Percentiles rank a stretch among this genome's conserved stretches.
phyloP scores from a whole-genome alignment of 176 grass and related monocot species.

The Coix lacrymajobi region DNA sequence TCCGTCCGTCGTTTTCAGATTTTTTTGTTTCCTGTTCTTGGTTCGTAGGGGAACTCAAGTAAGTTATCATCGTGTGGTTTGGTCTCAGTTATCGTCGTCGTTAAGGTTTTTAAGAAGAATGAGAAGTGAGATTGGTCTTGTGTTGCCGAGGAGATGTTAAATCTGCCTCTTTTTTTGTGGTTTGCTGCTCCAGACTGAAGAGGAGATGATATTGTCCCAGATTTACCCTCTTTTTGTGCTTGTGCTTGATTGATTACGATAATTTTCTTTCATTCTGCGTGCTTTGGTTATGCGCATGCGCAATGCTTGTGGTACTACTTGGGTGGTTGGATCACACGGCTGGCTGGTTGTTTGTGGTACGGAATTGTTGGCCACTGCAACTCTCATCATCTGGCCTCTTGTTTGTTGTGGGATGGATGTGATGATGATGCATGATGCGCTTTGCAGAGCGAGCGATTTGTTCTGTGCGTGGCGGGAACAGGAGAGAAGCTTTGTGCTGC shows the following conservation, averaged over 20 bases:
- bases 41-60: neutral
- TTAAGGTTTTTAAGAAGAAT: constrained; percentile 7
- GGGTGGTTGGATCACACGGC: neutral
- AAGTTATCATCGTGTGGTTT: neutral
- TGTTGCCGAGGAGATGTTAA: constrained; percentile 7
- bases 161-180: constrained; percentile 13
- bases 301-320: neutral
- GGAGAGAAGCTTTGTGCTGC: neutral
- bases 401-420: neutral
- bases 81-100: constrained; percentile 10
- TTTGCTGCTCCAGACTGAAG: neutral
- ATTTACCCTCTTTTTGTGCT: neutral
- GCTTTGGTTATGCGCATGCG: neutral
- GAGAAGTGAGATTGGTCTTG: constrained; percentile 13
- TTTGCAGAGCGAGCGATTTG: neutral
- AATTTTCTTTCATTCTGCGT: too few species aligned
- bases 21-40: neutral
- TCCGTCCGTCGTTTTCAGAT: neutral
- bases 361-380: neutral
- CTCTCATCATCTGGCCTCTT: neutral
- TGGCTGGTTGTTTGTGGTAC: neutral
- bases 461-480: neutral
- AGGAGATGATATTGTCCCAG: neutral
- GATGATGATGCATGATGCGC: neutral
- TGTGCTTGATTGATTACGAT: neutral